These are phyloP conservation scores for Neurospora sp. DNA, from an alignment of 495 filamentous ascomycete species.

Conservation along the genomic window DNA sequence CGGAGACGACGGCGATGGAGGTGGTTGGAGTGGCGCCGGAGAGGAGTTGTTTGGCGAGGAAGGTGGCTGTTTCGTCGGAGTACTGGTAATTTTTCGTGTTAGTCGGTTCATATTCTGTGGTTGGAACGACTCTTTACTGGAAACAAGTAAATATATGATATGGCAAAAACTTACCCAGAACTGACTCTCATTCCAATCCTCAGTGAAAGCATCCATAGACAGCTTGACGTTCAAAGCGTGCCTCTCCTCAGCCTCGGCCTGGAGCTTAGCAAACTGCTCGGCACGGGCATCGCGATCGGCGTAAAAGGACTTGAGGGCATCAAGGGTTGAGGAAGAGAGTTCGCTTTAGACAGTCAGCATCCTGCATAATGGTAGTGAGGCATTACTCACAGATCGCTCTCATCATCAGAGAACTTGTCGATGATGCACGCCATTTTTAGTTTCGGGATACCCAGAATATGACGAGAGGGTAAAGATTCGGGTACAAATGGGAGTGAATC, in stretches of 20 bases:
- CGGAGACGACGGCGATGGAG: constrained; percentile 56
- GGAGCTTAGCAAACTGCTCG: constrained; percentile 52
- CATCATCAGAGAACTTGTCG: background rate
- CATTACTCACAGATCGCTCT: constrained; percentile 23
- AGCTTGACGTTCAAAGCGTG: constrained; percentile 24
- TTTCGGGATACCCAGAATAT: too few species aligned
- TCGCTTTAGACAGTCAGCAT: constrained; percentile 21
- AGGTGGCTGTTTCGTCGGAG: constrained; percentile 53
- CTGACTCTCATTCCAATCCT: constrained; percentile 76
- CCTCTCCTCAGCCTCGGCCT: constrained; percentile 37
- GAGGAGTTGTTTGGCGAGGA: constrained; percentile 52
- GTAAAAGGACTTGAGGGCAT: constrained; percentile 59
- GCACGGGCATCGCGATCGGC: constrained; percentile 51
- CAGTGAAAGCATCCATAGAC: constrained; percentile 62
- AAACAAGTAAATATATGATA: too few species aligned
- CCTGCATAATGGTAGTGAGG: background rate
- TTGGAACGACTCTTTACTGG: too few species aligned
- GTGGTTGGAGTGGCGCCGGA: constrained; percentile 41
- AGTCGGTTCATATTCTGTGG: background rate
- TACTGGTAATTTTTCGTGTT: constrained; percentile 39
- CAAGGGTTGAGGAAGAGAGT: constrained; percentile 50
- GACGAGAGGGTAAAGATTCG: background rate
- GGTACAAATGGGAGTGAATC: background rate
- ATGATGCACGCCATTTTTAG: background rate
- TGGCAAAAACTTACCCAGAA: constrained; percentile 50